Evolutionary conservation across 2,329 filamentous ascomycete species (phyloP).

Genomic region (Fusarium musae): DNA sequence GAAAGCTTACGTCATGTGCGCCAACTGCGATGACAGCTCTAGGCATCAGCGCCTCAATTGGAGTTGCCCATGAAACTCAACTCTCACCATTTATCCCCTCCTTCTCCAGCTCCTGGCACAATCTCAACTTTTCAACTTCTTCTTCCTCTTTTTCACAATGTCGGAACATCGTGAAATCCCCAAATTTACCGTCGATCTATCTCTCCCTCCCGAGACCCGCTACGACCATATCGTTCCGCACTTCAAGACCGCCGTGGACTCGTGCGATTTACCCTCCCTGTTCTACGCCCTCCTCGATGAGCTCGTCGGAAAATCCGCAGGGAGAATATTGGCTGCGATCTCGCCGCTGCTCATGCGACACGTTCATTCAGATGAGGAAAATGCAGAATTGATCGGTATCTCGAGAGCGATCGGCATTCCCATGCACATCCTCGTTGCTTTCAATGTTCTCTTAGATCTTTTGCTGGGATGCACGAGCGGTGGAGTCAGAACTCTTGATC

Average conservation of each 20-base stretch:
- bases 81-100: not conserved
- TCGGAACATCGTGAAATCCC: slow-evolving; percentile 22
- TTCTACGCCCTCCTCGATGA: slow-evolving; percentile 62
- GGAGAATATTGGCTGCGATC: slow-evolving; percentile 47
- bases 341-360: slow-evolving; percentile 60
- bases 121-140: too few species aligned
- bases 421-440: slow-evolving; percentile 68
- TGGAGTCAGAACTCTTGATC: slow-evolving; percentile 42
- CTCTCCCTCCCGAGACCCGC: slow-evolving; percentile 38
- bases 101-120: too few species aligned
- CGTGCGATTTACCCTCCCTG: slow-evolving; percentile 53
- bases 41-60: not conserved
- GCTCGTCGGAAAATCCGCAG: slow-evolving; percentile 31
- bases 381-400: slow-evolving; percentile 69
- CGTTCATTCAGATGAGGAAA: slow-evolving; percentile 66
- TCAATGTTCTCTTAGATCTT: slow-evolving; percentile 72
- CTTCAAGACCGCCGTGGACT: slow-evolving; percentile 23
- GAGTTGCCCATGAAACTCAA: not conserved
- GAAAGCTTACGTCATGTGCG: not conserved
- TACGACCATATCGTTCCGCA: slow-evolving; percentile 44
- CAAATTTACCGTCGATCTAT: slow-evolving; percentile 46
- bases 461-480: slow-evolving; percentile 73
- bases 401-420: slow-evolving; percentile 60
- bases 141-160: not conserved
- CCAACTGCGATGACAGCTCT: not conserved